These are phyloP conservation scores for Quercus engelmannii DNA, from an alignment of 306 rosid species.

Conservation along the genomic window DNA sequence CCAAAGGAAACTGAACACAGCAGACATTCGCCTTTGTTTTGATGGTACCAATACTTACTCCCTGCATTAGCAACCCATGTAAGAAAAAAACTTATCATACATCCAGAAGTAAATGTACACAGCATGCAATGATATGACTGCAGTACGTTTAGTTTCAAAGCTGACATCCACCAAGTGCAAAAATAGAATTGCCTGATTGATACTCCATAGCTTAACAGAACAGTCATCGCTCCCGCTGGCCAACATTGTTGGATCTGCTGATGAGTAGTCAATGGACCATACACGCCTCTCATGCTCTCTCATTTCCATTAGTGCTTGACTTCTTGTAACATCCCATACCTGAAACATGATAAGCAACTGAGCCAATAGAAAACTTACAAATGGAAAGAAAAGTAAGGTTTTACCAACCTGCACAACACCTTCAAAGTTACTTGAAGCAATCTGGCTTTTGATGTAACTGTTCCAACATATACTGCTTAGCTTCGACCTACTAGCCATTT, in stretches of 20 bases:
- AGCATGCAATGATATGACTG: conserved; percentile 68
- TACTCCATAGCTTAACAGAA: conserved; percentile 99
- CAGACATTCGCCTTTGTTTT: conserved; percentile 94
- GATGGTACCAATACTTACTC: conserved; percentile 82
- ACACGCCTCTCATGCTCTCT: conserved; percentile 92
- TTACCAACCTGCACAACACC: conserved; percentile 89
- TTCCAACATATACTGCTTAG: conserved; percentile 97
- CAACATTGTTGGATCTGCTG: conserved; percentile 90
- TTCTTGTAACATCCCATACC: conserved; percentile 96
- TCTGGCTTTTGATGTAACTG: conserved; percentile 91
- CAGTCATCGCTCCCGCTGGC: conserved; percentile 97
- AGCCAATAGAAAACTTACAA: conserved; percentile 11
- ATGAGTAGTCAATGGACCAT: conserved; percentile 94
- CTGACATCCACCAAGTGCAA: conserved; percentile 97
- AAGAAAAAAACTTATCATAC: conserved; percentile 81
- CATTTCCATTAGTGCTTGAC: conserved; percentile 84
- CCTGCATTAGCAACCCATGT: conserved; percentile 87
- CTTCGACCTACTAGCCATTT: conserved; percentile 83
- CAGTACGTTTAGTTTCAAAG: conserved; percentile 98
- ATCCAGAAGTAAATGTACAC: conserved; percentile 44
- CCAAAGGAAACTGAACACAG: conserved; percentile 88
- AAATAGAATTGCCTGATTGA: conserved; percentile 99
- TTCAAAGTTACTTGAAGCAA: conserved; percentile 98
- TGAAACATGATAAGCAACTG: conserved; percentile 31
- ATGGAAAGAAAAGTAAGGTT: conserved; percentile 11